phyloP scores from a whole-genome alignment of 768 basidiomycete species.

The Agaricus bisporus region DNA sequence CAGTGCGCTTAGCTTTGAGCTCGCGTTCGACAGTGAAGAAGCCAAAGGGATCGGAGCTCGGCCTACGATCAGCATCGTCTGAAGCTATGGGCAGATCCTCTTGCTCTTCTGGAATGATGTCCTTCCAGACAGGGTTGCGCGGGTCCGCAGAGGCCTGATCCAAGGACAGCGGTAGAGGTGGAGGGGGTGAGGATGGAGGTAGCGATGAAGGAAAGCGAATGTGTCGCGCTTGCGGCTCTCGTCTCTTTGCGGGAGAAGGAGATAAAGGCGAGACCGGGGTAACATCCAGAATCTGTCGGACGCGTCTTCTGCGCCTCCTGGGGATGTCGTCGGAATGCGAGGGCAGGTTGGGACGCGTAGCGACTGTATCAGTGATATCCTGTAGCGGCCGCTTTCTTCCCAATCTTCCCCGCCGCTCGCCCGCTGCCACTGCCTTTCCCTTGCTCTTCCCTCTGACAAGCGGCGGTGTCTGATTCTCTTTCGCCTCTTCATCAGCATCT shows the following conservation, averaged over 20 bases:
- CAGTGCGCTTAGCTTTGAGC: slow-evolving; percentile 35
- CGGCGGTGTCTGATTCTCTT: slow-evolving; percentile 1
- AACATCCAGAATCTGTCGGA: not conserved
- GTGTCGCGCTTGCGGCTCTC: not conserved
- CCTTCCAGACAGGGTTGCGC: slow-evolving; percentile 17
- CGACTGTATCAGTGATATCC: slow-evolving; percentile 24
- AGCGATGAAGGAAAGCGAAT: slow-evolving; percentile 23
- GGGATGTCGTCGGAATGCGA: not conserved
- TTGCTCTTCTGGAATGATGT: slow-evolving; percentile 9
- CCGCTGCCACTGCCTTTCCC: slow-evolving; percentile 15
- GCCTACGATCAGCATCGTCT: slow-evolving; percentile 13
- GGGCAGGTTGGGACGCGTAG: not conserved
- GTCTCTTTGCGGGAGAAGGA: not conserved
- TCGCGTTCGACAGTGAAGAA: slow-evolving; percentile 50
- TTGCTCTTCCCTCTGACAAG: slow-evolving; percentile 16
- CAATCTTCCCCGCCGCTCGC: slow-evolving; percentile 13
- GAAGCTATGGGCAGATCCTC: slow-evolving; percentile 8
- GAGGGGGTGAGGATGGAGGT: slow-evolving; percentile 29
- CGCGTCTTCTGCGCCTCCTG: slow-evolving; percentile 3
- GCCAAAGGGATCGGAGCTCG: slow-evolving; percentile 48
- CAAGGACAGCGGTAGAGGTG: slow-evolving; percentile 17
- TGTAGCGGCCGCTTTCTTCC: slow-evolving; percentile 26
- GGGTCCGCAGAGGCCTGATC: not conserved
- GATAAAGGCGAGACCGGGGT: not conserved
- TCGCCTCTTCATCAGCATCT: not conserved